Base-by-base conservation (phyloP, 2,329 filamentous ascomycete genomes). In the Raffaelea deltoideospora region DNA sequence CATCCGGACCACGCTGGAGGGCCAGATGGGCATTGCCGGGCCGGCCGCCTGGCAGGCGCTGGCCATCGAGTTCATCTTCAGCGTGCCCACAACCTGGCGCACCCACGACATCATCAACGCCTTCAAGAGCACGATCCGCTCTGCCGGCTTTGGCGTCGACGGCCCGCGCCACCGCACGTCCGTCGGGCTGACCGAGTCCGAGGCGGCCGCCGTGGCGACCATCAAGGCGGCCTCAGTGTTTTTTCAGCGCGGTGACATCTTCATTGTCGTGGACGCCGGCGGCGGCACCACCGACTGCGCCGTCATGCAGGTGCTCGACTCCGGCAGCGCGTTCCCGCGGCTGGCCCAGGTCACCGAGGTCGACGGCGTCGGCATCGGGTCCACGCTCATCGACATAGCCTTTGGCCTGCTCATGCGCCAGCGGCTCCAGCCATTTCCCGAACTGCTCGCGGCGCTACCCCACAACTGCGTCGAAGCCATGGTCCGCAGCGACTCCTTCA, bases 61-160 rank as follows among this genome's bases (percentile, higher is more conserved):
- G 37, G 52, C 52, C 0, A 61, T 73, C 2, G 59, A 65, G 28
- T 74, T 72, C 44, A 51, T 72, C 9, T 73, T 73, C 50, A 67
- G 64, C 32, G 67, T 71, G 1, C 69, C 69, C 0, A 73, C 69
- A 2, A 72, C 69, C 0, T 74, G 69, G 69, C 58, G 56, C 10
- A 63, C 53, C 3, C 54, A 65, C 39, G 56, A 58, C 8, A 61
- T 64, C 3, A 62, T 72, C 35, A 68, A 71, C 48, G 52, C 49
- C 5, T 72, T 70, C 51, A 64, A 64, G 39, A 46, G 47, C 1
- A 59, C 67, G 22, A 61, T 71, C 3, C 45, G 48, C 13, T 49
- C 56, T 14, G 63, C 66, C 1, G 67, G 68, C 0, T 74, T 70
- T 41, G 67, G 65, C 1, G 38, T 47, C 2, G 60, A 60, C 15